Base-by-base conservation (phyloP, 805 yeast genomes). In the Wickerhamiella allomyrinae region DNA sequence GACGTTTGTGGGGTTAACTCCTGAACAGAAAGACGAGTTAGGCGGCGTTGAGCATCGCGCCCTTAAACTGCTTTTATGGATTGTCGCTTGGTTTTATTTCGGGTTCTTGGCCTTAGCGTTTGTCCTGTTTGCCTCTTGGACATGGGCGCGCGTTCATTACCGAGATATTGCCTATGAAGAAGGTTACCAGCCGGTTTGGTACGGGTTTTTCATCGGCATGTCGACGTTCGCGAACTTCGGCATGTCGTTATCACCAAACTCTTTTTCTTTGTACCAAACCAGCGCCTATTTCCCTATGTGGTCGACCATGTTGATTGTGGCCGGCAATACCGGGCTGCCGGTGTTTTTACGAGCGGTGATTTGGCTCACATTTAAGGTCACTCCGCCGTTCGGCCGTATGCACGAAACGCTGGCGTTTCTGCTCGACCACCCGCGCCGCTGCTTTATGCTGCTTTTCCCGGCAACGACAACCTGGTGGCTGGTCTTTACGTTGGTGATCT, bases 21-120 rank as follows among this genome's bases (percentile, higher is more conserved):
- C 77, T 29, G 77, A 71, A 20, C 97, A 91, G 58, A 86, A 84
- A 54, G 93, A 82, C 45, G 99, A 91, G 58, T 63, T 91, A 29
- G 99, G 98, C 29, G 99, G 98, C 39, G 95, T 91, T 13, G 99
- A 91, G 56, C 91, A 91, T 57, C 71, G 96, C 35, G 85, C 99
- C 0, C 70, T 83, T 44, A 85, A 85, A 55, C 63, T 86, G 8
- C 63, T 91, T 43, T 39, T 53, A 9, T 74, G 80, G 44, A 71
- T 72, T 48, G 71, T 89, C 36, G 60, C 89, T 11, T 56, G 74
- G 0, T 45, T 59, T 5, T 91, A 83, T 55, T 48, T 86, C 43
- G 94, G 95, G 0, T 76, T 84, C 54, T 85, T 82, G 53, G 46
- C 81, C 3, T 59, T 79, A 15, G 66, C 79, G 0, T 77, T 83